Evolutionary conservation across 495 filamentous ascomycete genomes (phyloP).

Genomic region (Achaetomiella virescens): DNA sequence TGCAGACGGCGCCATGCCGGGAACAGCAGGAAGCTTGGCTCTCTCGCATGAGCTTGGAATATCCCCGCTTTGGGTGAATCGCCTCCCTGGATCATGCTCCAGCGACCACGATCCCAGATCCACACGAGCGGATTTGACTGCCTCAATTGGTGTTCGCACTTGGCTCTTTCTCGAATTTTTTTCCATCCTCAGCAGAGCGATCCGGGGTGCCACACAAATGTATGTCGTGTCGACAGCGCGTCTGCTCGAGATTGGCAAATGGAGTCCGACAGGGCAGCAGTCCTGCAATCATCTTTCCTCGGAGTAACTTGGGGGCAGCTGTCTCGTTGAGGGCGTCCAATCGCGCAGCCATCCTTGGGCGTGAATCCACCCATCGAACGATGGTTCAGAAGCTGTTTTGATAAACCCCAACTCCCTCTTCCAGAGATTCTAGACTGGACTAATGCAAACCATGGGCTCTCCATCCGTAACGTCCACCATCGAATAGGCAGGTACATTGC

Average conservation of each 20-base stretch:
- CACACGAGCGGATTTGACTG: not conserved
- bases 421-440: not conserved
- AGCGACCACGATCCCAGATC: not conserved
- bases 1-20: slow-evolving; percentile 16
- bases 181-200: not conserved
- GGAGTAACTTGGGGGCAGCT: too few species aligned
- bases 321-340: too few species aligned
- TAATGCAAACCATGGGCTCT: not conserved
- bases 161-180: not conserved
- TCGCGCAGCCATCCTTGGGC: too few species aligned
- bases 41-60: not conserved
- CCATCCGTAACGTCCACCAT: not conserved
- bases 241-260: too few species aligned
- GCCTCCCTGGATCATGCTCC: not conserved
- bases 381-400: not conserved
- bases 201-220: too few species aligned
- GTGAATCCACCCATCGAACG: not conserved
- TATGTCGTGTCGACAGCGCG: too few species aligned
- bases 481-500: slow-evolving; percentile 4
- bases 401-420: not conserved
- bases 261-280: too few species aligned
- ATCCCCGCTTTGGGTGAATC: not conserved
- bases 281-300: too few species aligned
- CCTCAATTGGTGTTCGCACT: not conserved
- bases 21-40: slow-evolving; percentile 17